A percentile compares a stretch with the other conserved stretches of the same genome.
These are phyloP conservation scores for Venturia pyrina DNA, from an alignment of 2,329 filamentous ascomycete genomes.

Conservation along the genomic window DNA sequence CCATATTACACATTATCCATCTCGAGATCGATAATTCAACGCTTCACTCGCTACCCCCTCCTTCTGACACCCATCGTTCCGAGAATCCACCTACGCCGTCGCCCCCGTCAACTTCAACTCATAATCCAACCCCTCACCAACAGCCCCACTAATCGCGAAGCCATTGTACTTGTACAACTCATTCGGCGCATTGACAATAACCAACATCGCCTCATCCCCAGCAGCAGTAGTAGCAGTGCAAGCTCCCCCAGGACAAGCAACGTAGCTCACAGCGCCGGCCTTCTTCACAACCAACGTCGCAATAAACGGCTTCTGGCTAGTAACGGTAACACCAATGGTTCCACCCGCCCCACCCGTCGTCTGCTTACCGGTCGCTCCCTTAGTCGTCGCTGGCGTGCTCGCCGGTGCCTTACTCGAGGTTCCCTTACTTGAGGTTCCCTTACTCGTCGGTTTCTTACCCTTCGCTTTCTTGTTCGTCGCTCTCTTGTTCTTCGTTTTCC, in stretches of 20 bases:
- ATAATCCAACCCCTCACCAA: constrained; percentile 17
- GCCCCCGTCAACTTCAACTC: constrained; percentile 17
- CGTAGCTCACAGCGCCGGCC: constrained; percentile 28
- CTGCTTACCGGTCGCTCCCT: too few relatives aligned
- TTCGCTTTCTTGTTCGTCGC: too few relatives aligned
- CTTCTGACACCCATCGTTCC: too few relatives aligned
- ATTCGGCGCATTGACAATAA: constrained; percentile 40
- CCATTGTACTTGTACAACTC: constrained; percentile 34
- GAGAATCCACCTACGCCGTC: constrained; percentile 12
- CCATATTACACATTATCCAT: too few relatives aligned
- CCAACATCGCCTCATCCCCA: constrained; percentile 28
- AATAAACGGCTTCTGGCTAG: constrained; percentile 28
- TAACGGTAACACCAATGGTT: constrained; percentile 23
- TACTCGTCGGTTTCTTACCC: too few relatives aligned
- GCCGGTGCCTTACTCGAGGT: too few relatives aligned
- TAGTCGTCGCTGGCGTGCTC: too few relatives aligned
- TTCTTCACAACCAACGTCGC: constrained; percentile 32
- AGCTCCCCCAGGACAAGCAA: not conserved
- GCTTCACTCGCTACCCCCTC: too few relatives aligned
- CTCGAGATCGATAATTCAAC: too few relatives aligned
- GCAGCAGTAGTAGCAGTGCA: not conserved
- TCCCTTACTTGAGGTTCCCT: too few relatives aligned
- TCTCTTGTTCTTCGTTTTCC: too few relatives aligned
- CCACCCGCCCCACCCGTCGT: constrained; percentile 16
- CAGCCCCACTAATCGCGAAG: constrained; percentile 11